A percentile compares a stretch with the other conserved stretches of the same genome.
Evolutionary conservation across 148 eudicot species (phyloP).

Genomic region (Silene latifolia): DNA sequence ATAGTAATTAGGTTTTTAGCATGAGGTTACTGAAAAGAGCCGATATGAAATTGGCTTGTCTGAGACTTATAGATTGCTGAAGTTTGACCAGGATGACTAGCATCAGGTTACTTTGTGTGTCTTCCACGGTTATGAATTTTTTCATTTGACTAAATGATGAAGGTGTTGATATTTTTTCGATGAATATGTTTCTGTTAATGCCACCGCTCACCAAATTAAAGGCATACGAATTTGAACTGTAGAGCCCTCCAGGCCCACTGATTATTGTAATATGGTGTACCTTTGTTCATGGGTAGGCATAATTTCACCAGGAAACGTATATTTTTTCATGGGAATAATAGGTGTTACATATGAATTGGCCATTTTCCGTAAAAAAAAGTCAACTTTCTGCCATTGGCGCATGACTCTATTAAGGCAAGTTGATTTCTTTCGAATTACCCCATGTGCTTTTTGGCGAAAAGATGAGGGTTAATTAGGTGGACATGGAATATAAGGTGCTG

Average conservation of each 20-base stretch:
- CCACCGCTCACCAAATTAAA: neutral
- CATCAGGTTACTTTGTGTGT: neutral
- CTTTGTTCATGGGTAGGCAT: neutral
- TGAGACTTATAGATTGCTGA: neutral
- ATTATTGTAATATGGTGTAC: neutral
- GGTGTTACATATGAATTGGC: neutral
- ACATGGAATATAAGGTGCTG: no score
- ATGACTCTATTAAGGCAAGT: no score
- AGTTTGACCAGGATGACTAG: neutral
- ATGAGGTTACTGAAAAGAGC: neutral
- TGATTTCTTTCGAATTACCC: neutral
- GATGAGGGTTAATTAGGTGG: no score
- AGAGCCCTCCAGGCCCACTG: neutral
- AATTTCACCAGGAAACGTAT: neutral
- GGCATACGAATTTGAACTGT: neutral
- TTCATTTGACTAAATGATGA: neutral
- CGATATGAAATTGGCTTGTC: neutral
- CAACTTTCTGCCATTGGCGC: no score
- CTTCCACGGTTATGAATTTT: neutral
- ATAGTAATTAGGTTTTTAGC: neutral
- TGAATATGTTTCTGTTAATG: constrained; percentile 2
- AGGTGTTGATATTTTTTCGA: neutral
- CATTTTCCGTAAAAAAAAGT: no score
- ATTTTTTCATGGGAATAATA: neutral
- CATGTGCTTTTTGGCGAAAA: no score